phyloP scores from a whole-genome alignment of 208 protist species.

The Trypanosoma caninum region DNA sequence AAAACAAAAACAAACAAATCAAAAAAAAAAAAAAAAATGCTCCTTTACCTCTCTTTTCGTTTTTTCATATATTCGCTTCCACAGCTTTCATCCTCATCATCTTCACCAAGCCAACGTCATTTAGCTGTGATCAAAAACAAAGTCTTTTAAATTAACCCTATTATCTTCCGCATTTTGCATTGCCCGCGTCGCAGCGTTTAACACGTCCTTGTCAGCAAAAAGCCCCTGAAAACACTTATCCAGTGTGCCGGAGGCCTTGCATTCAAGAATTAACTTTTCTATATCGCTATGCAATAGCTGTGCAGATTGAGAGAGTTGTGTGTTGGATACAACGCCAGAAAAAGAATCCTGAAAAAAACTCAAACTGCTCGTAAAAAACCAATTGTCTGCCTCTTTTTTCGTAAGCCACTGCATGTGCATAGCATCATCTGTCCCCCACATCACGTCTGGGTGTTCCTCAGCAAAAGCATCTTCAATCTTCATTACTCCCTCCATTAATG shows the following conservation, averaged over 20 bases:
- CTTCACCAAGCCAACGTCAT: not conserved
- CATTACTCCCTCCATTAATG: conserved; percentile 38
- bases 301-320: not conserved
- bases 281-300: not conserved
- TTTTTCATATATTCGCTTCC: conserved; percentile 5
- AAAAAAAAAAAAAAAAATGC: conserved; percentile 5
- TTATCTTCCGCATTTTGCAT: not conserved
- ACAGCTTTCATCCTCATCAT: not conserved
- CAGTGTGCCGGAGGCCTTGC: conserved; percentile 23
- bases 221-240: conserved; percentile 42
- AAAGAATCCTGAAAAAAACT: no score
- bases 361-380: not conserved
- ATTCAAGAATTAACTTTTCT: conserved; percentile 9
- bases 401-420: conserved; percentile 48
- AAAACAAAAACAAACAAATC: conserved; percentile 11
- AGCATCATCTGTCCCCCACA: conserved; percentile 46
- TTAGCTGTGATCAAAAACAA: not conserved
- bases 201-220: conserved; percentile 40
- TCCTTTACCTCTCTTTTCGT: not conserved
- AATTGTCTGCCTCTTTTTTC: conserved; percentile 13
- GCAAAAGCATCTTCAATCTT: conserved; percentile 42
- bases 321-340: not conserved
- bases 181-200: conserved; percentile 22
- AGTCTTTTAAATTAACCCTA: not conserved
- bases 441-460: conserved; percentile 21